These are phyloP conservation scores for Biancaea sappan DNA, from an alignment of 306 rosid genomes.

Conservation along the genomic window DNA sequence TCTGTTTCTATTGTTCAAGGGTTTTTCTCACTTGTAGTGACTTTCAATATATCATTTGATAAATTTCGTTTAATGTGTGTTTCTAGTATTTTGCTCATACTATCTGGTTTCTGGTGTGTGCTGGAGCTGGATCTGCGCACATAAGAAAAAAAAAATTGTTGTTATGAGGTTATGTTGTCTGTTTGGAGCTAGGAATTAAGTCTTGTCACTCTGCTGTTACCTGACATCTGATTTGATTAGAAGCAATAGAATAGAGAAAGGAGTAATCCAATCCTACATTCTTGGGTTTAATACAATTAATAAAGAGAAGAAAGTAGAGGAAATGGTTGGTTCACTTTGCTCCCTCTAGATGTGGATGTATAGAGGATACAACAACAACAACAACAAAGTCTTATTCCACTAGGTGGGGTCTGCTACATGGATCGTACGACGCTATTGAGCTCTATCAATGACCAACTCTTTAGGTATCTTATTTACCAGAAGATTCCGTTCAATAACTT, in stretches of 20 bases:
- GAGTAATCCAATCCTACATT: constrained; percentile 16
- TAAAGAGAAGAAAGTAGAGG: too few species aligned
- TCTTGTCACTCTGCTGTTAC: constrained; percentile 21
- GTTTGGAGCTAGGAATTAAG: constrained; percentile 12
- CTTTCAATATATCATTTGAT: not conserved
- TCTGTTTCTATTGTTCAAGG: constrained; percentile 22
- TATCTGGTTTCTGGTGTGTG: constrained; percentile 19
- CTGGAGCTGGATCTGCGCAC: constrained; percentile 20
- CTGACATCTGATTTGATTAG: constrained; percentile 23
- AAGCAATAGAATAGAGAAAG: constrained; percentile 6
- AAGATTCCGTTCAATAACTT: too few species aligned
- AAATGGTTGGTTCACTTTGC: too few species aligned
- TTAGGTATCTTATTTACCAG: too few species aligned
- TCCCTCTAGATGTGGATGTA: too few species aligned
- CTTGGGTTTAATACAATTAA: not conserved
- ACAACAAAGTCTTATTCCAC: too few species aligned
- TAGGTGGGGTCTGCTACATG: too few species aligned
- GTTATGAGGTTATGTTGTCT: constrained; percentile 23
- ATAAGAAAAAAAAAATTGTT: constrained; percentile 13
- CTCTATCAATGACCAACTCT: too few species aligned
- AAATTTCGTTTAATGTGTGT: constrained; percentile 14
- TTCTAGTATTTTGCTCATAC: constrained; percentile 23
- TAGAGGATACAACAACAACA: too few species aligned
- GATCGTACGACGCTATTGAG: too few species aligned
- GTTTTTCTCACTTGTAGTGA: not conserved